A percentile compares a stretch with the other conserved stretches of the same genome.
Conservation (phyloP, 1,139 yeast species). For the Debaryomycetaceae sp. region DNA sequence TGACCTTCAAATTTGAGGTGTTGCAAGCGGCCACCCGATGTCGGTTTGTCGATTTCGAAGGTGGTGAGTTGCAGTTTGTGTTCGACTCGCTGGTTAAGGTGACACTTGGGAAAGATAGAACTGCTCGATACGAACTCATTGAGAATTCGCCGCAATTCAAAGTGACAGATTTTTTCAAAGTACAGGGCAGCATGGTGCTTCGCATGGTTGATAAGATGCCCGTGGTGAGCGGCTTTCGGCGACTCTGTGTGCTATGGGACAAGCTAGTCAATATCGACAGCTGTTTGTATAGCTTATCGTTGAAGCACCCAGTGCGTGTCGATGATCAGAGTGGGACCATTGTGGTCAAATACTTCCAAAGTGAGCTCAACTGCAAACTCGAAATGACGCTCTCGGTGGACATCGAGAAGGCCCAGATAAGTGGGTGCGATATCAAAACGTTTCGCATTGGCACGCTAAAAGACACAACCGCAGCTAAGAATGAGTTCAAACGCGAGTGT, state of each 20-base stretch:
- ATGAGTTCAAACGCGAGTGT: constrained; percentile 4
- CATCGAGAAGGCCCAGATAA: not conserved
- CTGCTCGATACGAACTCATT: not conserved
- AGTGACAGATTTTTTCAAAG: constrained; percentile 7
- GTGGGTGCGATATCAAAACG: not conserved
- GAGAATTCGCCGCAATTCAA: constrained; percentile 3
- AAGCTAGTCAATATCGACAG: constrained; percentile 20
- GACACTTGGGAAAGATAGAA: constrained; percentile 11
- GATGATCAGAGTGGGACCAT: constrained; percentile 7
- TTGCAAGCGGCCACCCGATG: constrained; percentile 22
- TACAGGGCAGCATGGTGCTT: constrained; percentile 6
- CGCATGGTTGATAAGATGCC: constrained; percentile 11
- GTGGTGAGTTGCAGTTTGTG: constrained; percentile 12
- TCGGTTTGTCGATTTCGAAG: constrained; percentile 13
- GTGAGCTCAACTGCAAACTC: constrained; percentile 2
- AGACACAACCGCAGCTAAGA: constrained; percentile 3
- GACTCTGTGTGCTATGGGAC: constrained; percentile 19
- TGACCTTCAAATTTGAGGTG: constrained; percentile 20
- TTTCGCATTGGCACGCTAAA: not conserved
- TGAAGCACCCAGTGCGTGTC: constrained; percentile 23
- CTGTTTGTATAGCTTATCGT: constrained; percentile 24
- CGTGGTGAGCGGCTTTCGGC: constrained; percentile 12
- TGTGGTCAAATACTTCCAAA: constrained; percentile 4
- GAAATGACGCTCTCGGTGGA: constrained; percentile 4
- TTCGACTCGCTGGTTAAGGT: constrained; percentile 16